phyloP scores from a whole-genome alignment of 495 filamentous ascomycete genomes.

The Amphirosellinia nigrospora region DNA sequence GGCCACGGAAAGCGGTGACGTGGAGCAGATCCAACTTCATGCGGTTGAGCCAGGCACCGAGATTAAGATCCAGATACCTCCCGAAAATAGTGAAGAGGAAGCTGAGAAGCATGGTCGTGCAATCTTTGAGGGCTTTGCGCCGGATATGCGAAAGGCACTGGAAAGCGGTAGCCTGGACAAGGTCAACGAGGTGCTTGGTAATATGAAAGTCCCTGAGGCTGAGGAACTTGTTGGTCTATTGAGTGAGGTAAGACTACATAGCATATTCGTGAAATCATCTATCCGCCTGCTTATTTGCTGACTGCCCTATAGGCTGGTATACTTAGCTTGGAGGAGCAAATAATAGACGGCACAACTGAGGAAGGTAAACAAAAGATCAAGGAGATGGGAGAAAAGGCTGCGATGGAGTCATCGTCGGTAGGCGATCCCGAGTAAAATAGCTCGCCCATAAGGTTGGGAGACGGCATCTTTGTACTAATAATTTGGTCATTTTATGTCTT shows the following conservation, averaged over 20 bases:
- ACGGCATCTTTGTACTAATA: slow-evolving; percentile 6
- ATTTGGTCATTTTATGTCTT: background rate
- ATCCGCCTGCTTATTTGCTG: slow-evolving; percentile 6
- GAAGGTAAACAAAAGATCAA: slow-evolving; percentile 81
- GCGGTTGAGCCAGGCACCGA: slow-evolving; percentile 92
- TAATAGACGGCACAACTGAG: slow-evolving; percentile 95
- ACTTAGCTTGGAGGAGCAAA: slow-evolving; percentile 87
- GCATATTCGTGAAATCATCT: background rate
- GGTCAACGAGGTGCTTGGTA: slow-evolving; percentile 96
- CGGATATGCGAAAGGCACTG: slow-evolving; percentile 79
- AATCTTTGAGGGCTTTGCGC: slow-evolving; percentile 84
- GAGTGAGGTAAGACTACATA: slow-evolving; percentile 64
- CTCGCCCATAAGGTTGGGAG: background rate
- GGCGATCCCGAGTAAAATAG: slow-evolving; percentile 44
- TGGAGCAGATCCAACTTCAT: slow-evolving; percentile 98
- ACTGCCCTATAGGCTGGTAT: slow-evolving; percentile 68
- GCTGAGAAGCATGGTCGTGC: slow-evolving; percentile 68
- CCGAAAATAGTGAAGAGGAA: slow-evolving; percentile 67
- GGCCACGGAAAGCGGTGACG: slow-evolving; percentile 67
- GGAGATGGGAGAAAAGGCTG: slow-evolving; percentile 69
- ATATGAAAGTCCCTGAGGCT: slow-evolving; percentile 91
- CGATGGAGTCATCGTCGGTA: slow-evolving; percentile 38
- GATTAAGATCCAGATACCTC: slow-evolving; percentile 85
- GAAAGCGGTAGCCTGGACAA: slow-evolving; percentile 86
- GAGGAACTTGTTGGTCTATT: slow-evolving; percentile 87